Evolutionary conservation across 257 asterid genomes (phyloP), one percentile per base, ranked within the genome.

Genomic region (Solanum virginianum): DNA sequence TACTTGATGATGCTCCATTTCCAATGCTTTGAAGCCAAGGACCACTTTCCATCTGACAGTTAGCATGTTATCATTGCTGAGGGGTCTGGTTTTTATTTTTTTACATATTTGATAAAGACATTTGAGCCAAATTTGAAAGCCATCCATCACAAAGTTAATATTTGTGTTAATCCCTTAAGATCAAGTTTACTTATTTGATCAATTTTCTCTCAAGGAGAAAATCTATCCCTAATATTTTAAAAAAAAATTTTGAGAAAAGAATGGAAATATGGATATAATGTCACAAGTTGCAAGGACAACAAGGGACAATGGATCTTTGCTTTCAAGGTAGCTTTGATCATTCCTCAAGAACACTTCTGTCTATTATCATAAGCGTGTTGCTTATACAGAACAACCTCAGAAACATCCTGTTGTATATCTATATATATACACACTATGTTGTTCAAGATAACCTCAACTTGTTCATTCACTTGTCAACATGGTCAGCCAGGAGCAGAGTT

Each of bases 321-420:
- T 89, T 90, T 84, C 85, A 90, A 90, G 91, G 89, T 57, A 86
- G 53, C 84, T 68, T 49, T 83, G 80, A 54, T 43, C 86, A 62
- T 86, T 84, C 84, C 90, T 84, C 86, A 32, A 54, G 69, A 82
- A 82, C 87, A 90, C 89, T 90, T 88, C 86, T 90, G 86, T 84
- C 59, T 36, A 77, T 66, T 83, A 84, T 70, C 22, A 45, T 65
- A 83, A 87, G 82, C 60, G 62, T 86, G 87, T 86, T 26, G 80
- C 80, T 60, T 84, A 71, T 51, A 18, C 70, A 32, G 14, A 86
- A 53, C 79, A 79, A 77, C 56, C 69, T 26, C 57, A 53, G 7
- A 74, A 32, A 20, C 68, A 62, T 36, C 83, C 13, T 10, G 22
- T n/a, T 47, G 59, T 82, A 11, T 18, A 7, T 75, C 20, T 85